A percentile compares a stretch with the other conserved stretches of the same genome.
phyloP scores from a whole-genome alignment of 371 early-diverging fungal genomes.

The Paraphysoderma sedebokerense region DNA sequence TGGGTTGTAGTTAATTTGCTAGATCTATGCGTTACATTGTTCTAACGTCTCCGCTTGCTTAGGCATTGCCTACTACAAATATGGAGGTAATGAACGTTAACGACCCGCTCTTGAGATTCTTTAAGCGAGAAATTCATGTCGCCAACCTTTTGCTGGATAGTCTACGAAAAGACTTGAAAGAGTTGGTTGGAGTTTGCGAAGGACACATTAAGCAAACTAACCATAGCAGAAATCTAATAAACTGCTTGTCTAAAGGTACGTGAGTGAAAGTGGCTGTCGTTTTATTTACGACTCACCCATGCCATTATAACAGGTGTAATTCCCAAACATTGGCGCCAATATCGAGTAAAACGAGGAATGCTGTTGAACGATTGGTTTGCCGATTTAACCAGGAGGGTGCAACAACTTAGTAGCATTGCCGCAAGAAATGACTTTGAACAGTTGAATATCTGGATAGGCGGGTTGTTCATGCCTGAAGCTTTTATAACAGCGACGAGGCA shows the following conservation, averaged over 20 bases:
- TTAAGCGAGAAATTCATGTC: slow-evolving; percentile 58
- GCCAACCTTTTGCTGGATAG: slow-evolving; percentile 35
- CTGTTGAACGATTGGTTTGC: slow-evolving; percentile 51
- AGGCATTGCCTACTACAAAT: too few species aligned
- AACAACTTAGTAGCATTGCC: slow-evolving; percentile 38
- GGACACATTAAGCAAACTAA: slow-evolving; percentile 76
- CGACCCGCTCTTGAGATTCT: slow-evolving; percentile 64
- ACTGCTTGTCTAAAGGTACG: slow-evolving; percentile 46
- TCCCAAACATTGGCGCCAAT: slow-evolving; percentile 59
- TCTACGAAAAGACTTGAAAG: slow-evolving; percentile 45
- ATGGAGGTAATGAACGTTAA: too few species aligned
- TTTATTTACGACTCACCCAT: not conserved
- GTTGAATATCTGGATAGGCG: slow-evolving; percentile 61
- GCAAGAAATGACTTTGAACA: slow-evolving; percentile 13
- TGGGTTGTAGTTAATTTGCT: too few species aligned
- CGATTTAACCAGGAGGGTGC: slow-evolving; percentile 49
- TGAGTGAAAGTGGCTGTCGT: slow-evolving; percentile 1
- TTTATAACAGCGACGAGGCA: slow-evolving; percentile 84
- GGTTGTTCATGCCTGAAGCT: slow-evolving; percentile 78
- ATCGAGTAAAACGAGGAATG: slow-evolving; percentile 43
- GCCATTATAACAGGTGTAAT: slow-evolving; percentile 27
- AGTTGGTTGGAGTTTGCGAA: slow-evolving; percentile 42
- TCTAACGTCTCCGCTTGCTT: too few species aligned
- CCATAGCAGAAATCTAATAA: slow-evolving; percentile 50
- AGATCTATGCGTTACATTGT: too few species aligned